Conservation (phyloP, 179 eudicot genomes). For the Spinacia oleracea region DNA sequence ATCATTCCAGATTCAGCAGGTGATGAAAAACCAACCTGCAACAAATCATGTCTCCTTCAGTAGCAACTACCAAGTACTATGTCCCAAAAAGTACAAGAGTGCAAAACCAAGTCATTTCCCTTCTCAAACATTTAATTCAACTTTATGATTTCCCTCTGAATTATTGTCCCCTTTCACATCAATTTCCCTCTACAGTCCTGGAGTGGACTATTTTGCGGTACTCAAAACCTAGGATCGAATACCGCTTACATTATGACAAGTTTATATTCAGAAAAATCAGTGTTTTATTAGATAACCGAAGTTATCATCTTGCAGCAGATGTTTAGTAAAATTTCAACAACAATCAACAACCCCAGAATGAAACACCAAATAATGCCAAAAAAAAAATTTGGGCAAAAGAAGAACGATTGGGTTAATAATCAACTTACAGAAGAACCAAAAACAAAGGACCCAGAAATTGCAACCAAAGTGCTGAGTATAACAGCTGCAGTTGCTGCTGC, state of each 20-base stretch:
- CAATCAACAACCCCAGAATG: background rate
- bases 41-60: conserved; percentile 12
- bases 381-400: background rate
- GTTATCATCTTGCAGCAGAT: too few species aligned
- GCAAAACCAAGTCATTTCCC: background rate
- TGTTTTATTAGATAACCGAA: too few species aligned
- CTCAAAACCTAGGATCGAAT: too few species aligned
- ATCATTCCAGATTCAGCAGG: conserved; percentile 73
- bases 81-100: background rate
- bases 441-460: conserved; percentile 67
- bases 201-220: too few species aligned
- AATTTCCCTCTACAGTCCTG: background rate
- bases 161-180: background rate
- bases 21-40: conserved; percentile 75
- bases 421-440: conserved; percentile 68
- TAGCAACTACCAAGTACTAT: background rate
- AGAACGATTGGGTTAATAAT: too few species aligned
- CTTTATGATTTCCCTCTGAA: background rate
- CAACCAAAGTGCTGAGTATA: conserved; percentile 55
- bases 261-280: too few species aligned
- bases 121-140: background rate
- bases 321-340: too few species aligned
- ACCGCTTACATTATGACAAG: too few species aligned
- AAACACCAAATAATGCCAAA: too few species aligned
- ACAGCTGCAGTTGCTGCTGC: conserved; percentile 31